These are phyloP conservation scores for Bipolaris zeicola DNA, from an alignment of 2,329 filamentous ascomycete species.

Conservation along the genomic window DNA sequence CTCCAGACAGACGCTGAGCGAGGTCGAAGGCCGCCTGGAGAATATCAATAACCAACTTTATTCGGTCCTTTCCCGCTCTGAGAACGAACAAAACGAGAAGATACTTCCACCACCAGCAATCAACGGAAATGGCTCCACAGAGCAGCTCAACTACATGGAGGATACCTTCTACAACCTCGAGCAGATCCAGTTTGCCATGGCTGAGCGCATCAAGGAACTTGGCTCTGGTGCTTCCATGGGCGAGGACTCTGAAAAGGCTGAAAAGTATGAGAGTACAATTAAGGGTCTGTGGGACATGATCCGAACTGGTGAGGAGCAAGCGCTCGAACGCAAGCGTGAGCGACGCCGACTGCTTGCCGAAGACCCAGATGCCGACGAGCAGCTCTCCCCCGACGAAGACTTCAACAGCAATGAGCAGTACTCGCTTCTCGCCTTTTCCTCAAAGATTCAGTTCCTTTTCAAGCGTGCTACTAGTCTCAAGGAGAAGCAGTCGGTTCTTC, in stretches of 20 bases:
- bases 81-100: constrained; percentile 58
- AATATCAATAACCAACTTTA: constrained; percentile 68
- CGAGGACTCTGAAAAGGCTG: constrained; percentile 33
- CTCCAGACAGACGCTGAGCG: constrained; percentile 36
- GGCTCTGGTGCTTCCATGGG: constrained; percentile 26
- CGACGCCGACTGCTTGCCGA: constrained; percentile 51
- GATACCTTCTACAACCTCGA: constrained; percentile 59
- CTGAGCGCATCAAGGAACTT: constrained; percentile 37
- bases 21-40: constrained; percentile 49
- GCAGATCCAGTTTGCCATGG: constrained; percentile 41
- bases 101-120: constrained; percentile 64
- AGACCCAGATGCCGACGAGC: constrained; percentile 64
- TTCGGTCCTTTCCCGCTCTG: constrained; percentile 49
- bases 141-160: constrained; percentile 72
- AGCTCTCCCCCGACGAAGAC: constrained; percentile 66
- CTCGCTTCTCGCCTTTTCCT: constrained; percentile 75
- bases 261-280: constrained; percentile 58
- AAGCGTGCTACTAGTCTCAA: constrained; percentile 76
- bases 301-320: constrained; percentile 49
- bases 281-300: constrained; percentile 61
- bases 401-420: constrained; percentile 64
- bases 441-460: constrained; percentile 79
- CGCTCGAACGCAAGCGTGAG: constrained; percentile 47
- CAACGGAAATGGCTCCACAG: constrained; percentile 63
- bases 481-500: constrained; percentile 86